Evolutionary conservation across 2,329 filamentous ascomycete species (phyloP).

Genomic region (Exserohilum rostratum): DNA sequence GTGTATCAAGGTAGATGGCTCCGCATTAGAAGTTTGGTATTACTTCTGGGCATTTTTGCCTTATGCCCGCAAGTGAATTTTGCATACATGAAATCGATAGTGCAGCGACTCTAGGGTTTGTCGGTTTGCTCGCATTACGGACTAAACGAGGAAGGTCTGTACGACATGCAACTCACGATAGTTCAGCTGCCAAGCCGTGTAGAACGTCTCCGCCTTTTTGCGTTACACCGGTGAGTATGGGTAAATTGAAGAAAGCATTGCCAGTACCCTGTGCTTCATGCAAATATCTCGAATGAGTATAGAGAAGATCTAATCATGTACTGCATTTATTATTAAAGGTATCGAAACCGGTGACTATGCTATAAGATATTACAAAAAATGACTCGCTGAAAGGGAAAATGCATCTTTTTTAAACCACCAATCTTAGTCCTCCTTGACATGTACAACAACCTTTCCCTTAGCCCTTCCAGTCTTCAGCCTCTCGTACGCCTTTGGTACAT

Average conservation of each 20-base stretch:
- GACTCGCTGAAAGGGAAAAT: neutral
- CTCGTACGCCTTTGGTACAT: conserved; percentile 61
- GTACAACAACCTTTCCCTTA: conserved; percentile 62
- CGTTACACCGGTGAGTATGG: neutral
- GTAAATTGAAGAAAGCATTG: neutral
- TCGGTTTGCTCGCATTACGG: neutral
- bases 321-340: neutral
- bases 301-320: neutral
- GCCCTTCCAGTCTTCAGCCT: conserved; percentile 60
- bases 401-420: too few species aligned
- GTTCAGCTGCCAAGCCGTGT: neutral
- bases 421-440: conserved; percentile 7
- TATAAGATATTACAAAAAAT: neutral
- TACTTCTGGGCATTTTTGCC: neutral
- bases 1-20: too few species aligned
- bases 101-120: neutral
- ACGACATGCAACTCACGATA: too few species aligned
- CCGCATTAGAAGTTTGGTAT: neutral
- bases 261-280: neutral
- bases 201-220: neutral
- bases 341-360: neutral
- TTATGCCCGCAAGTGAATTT: neutral
- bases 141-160: neutral
- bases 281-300: neutral
- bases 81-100: neutral